A percentile compares a stretch with the other conserved stretches of the same genome.
Conservation (phyloP, 176 grass and related monocot genomes). For the Paspalum notatum region DNA sequence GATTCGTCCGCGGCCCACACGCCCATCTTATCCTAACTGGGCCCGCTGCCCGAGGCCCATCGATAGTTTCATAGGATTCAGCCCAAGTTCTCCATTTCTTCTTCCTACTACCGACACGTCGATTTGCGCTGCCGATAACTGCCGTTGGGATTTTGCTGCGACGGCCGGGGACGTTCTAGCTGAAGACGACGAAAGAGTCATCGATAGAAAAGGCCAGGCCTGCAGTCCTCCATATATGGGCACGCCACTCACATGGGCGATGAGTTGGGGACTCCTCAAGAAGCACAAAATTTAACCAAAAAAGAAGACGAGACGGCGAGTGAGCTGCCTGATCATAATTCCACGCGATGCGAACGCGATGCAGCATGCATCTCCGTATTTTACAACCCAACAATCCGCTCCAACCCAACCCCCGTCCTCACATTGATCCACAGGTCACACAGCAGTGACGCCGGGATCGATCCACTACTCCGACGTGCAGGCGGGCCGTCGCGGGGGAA, state of each 20-base stretch:
- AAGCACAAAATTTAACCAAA: too few relatives aligned
- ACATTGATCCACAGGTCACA: too few relatives aligned
- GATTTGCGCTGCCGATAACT: too few relatives aligned
- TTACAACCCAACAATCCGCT: constrained; percentile 23
- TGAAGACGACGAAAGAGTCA: too few relatives aligned
- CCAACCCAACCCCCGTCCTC: background rate
- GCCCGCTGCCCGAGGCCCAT: background rate
- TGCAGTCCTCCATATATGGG: too few relatives aligned
- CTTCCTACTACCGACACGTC: background rate
- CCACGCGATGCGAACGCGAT: background rate
- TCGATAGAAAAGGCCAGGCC: too few relatives aligned
- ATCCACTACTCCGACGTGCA: constrained; percentile 35
- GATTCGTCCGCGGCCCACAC: too few relatives aligned
- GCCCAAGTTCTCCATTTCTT: background rate
- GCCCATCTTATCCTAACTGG: background rate
- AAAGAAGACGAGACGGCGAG: background rate
- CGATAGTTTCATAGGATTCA: background rate
- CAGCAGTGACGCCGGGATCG: too few relatives aligned
- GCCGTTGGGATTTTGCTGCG: too few relatives aligned
- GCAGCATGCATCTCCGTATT: background rate
- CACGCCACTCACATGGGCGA: too few relatives aligned
- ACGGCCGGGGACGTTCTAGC: too few relatives aligned
- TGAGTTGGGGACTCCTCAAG: too few relatives aligned
- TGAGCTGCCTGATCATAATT: background rate
- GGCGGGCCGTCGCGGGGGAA: constrained; percentile 44